Base-by-base conservation (phyloP, 2,329 filamentous ascomycete species). In the Colletotrichum theobromicola region DNA sequence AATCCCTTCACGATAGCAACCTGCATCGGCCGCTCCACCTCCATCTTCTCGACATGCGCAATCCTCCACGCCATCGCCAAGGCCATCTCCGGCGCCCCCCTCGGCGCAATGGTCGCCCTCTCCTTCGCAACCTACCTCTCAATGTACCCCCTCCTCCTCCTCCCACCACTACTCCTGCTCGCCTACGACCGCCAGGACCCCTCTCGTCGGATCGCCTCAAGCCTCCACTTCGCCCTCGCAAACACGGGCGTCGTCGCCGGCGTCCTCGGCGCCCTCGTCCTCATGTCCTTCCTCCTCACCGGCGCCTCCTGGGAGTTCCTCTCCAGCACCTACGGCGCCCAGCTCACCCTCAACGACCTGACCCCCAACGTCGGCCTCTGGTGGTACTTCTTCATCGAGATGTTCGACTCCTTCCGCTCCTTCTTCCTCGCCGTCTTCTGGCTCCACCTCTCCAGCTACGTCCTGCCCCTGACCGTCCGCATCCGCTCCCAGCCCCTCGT, bases 371-470 rank as follows among this genome's bases (percentile, higher is more conserved):
- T 97, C 34, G 97, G 97, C 2, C 88, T 99, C 2, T 99, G 97
- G 97, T 99, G 97, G 97, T 99, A 99, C 85, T 99, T 99, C 86
- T 98, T 99, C 82, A 98, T 97, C 78, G 96, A 99, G 82, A 99
- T 99, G 92, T 99, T 99, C 83, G 97, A 99, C 85, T 96, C 96
- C 1, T 99, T 99, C 89, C 91, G 97, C 50, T 93, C 94, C 79
- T 99, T 99, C 88, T 99, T 98, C 88, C 90, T 99, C 4, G 97
- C 94, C 69, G 96, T 99, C 63, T 99, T 99, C 86, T 98, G 97
- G 95, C 90, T 99, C 75, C 97, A 99, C 82, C 91, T 98, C 72
- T 92, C 94, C 1, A 94, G 94, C 50, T 99, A 99, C 84, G 94
- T 98, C 42, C 94, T 94, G 18, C 96, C 95, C 0, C 87, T 99